Percentiles rank a stretch among this genome's conserved stretches.
Conservation (phyloP, 2,329 filamentous ascomycete genomes). For the Xylariaceae sp. region DNA sequence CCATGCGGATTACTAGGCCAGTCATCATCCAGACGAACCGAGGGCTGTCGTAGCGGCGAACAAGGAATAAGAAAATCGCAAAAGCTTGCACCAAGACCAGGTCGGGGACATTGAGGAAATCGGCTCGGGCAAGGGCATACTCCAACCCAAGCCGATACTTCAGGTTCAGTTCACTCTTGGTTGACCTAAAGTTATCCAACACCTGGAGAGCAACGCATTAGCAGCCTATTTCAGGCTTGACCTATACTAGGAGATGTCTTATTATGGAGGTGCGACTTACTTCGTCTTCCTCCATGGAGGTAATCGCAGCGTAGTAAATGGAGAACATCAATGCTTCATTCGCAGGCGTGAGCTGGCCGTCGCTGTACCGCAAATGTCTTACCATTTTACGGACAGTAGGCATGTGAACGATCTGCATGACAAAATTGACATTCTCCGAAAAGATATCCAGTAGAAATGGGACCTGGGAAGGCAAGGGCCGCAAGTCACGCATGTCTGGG, state of each 20-base stretch:
- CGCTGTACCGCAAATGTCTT: constrained; percentile 31
- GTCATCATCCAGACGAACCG: constrained; percentile 50
- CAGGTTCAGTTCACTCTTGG: constrained; percentile 34
- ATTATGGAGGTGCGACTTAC: constrained; percentile 29
- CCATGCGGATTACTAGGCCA: constrained; percentile 53
- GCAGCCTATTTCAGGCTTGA: background rate
- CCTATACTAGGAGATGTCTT: background rate
- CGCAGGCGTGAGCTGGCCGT: constrained; percentile 33
- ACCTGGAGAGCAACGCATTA: constrained; percentile 17
- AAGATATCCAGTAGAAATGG: constrained; percentile 48
- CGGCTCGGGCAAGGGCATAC: constrained; percentile 43
- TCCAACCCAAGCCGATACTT: constrained; percentile 40
- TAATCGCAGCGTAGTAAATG: constrained; percentile 51
- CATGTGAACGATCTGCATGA: constrained; percentile 41
- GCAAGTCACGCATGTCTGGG: constrained; percentile 36
- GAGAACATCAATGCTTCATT: constrained; percentile 51
- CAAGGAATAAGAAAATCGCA: constrained; percentile 43
- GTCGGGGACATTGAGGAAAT: constrained; percentile 46
- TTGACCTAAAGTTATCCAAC: constrained; percentile 33
- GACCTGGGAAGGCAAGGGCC: constrained; percentile 50
- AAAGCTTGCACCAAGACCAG: constrained; percentile 48
- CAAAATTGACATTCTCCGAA: constrained; percentile 45
- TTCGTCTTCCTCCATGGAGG: constrained; percentile 53
- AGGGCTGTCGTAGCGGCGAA: constrained; percentile 42
- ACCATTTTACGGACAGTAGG: constrained; percentile 37